Percentiles rank a stretch among this genome's conserved stretches.
Conservation (phyloP, 2,329 filamentous ascomycete genomes). For the Coleophoma eucalyptorum region DNA sequence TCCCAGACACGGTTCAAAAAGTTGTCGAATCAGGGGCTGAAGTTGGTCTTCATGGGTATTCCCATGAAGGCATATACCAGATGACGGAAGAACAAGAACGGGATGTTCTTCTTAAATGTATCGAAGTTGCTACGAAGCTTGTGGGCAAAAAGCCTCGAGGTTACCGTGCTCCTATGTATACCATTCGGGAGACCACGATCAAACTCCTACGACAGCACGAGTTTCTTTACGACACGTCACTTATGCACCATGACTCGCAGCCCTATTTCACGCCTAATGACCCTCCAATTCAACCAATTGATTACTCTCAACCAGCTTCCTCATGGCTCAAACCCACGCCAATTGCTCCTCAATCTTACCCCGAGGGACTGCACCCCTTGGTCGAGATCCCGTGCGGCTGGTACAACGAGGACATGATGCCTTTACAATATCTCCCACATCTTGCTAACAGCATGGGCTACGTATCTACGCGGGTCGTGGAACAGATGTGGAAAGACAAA, state of each 20-base stretch:
- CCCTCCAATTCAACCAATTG: slow-evolving; percentile 33
- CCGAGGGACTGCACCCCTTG: slow-evolving; percentile 20
- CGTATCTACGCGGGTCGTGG: slow-evolving; percentile 50
- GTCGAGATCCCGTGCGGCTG: slow-evolving; percentile 45
- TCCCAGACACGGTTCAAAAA: slow-evolving; percentile 34
- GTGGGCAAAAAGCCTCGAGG: slow-evolving; percentile 37
- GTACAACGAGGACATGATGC: slow-evolving; percentile 47
- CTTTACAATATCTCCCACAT: slow-evolving; percentile 41
- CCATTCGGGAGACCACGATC: slow-evolving; percentile 40
- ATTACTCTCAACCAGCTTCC: slow-evolving; percentile 29
- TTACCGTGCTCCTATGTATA: slow-evolving; percentile 46
- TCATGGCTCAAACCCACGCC: slow-evolving; percentile 43
- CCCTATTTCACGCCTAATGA: slow-evolving; percentile 37
- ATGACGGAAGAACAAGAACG: slow-evolving; percentile 40
- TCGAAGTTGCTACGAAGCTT: slow-evolving; percentile 34
- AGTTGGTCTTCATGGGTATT: slow-evolving; percentile 44
- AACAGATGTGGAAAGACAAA: slow-evolving; percentile 57
- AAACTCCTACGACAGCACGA: slow-evolving; percentile 36
- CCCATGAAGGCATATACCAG: slow-evolving; percentile 40
- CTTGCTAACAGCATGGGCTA: slow-evolving; percentile 51
- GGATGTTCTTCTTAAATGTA: slow-evolving; percentile 41
- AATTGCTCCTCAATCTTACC: slow-evolving; percentile 14
- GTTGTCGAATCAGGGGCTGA: slow-evolving; percentile 40
- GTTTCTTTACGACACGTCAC: slow-evolving; percentile 41
- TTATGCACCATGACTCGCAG: slow-evolving; percentile 40